Base-by-base conservation (phyloP, 176 grass and related monocot species). In the Cocos nucifera region DNA sequence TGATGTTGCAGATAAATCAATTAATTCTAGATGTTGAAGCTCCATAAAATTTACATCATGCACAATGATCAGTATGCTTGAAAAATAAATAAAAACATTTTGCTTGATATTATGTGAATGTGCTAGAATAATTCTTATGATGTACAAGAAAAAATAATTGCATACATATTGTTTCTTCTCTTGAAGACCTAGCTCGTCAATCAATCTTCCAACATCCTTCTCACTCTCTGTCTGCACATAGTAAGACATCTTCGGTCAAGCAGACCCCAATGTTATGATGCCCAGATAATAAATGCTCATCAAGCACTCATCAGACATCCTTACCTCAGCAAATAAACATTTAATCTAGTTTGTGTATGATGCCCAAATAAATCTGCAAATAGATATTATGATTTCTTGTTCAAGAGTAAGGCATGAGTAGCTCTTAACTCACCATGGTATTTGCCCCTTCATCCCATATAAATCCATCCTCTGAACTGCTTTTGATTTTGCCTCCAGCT, bases 391-490 rank as follows among this genome's bases (percentile, higher is more conserved):
- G 35, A 44, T 44, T 14, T 44, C 35, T 12, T 12, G 35, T 8
- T 44, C 35, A 35, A 35, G 32, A 35, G 32, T 35, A 7, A 35
- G 32, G 5, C 30, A 44, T 44, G 35, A 44, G 32, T 44, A 2
- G 10, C 9, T 12, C 26, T 16, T 53, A 20, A 48, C 76, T 86
- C 75, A 98, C 93, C 93, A 98, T 92, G 48, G 87, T 98, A 73
- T 98, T 98, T 56, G 93, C 87, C 51, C 93, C 93, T 86, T 98
- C 93, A 72, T 98, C 93, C 87, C 93, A 98, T 66, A 98, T 64
- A 70, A 83, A 85, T 15, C 93, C 93, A 63, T 56, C 4, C 69
- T 92, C 81, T 3, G 73, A 88, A 66, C 77, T 78, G 76, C 73
- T 98, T 71, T 82, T 73, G 75, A 98, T 78, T 82, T 98, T 92